Conservation (phyloP, 176 grass and related monocot genomes). For the Oropetium thomaeum region DNA sequence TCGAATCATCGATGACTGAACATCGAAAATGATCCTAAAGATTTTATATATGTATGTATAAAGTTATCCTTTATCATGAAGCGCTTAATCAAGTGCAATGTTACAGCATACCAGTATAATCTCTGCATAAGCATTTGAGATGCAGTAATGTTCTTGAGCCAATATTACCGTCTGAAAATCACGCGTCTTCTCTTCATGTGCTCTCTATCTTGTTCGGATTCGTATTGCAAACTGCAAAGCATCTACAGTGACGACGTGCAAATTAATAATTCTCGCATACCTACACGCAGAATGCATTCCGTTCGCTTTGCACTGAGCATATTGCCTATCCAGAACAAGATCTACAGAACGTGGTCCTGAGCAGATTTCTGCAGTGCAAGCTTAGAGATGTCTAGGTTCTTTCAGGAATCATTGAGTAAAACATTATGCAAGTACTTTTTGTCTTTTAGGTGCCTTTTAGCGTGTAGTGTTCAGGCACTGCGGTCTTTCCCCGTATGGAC, state of each 20-base stretch:
- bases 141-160: not conserved
- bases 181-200: not conserved
- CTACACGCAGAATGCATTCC: not conserved
- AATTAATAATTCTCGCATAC: not conserved
- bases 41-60: conserved; percentile 25
- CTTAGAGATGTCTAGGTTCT: conserved; percentile 8
- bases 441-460: conserved; percentile 51
- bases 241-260: not conserved
- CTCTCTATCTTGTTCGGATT: not conserved
- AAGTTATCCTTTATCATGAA: not conserved
- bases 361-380: not conserved
- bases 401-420: conserved; percentile 41
- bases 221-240: conserved; percentile 14
- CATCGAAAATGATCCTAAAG: conserved; percentile 12
- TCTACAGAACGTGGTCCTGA: conserved; percentile 1
- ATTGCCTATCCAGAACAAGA: conserved; percentile 10
- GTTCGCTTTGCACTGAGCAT: not conserved
- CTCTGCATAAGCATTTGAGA: conserved; percentile 9
- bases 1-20: conserved; percentile 22
- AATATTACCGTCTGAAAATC: conserved; percentile 18
- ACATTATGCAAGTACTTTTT: conserved; percentile 42
- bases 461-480: conserved; percentile 34
- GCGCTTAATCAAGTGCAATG: conserved; percentile 20
- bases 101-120: conserved; percentile 2
- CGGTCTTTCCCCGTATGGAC: conserved; percentile 32